Percentiles rank a stretch among this genome's conserved stretches.
Conservation (phyloP, 441 rosid genomes). For the Euphorbia schlechtendalii region DNA sequence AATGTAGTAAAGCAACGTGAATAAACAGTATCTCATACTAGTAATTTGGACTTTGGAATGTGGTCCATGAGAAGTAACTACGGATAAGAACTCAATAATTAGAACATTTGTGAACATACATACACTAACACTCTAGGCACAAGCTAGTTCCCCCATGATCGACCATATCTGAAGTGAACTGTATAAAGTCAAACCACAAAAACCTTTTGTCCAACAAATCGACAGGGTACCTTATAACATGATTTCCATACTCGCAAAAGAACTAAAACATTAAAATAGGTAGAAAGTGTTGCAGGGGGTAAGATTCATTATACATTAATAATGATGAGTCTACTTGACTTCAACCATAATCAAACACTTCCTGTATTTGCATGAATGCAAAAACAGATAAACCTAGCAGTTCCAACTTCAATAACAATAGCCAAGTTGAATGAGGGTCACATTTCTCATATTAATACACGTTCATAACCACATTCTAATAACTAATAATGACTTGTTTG, state of each 20-base stretch:
- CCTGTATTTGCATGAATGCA: neutral
- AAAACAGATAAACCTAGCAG: neutral
- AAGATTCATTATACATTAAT: neutral
- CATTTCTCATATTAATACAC: neutral
- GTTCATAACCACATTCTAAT: neutral
- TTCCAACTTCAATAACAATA: neutral
- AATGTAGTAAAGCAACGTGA: slow-evolving; percentile 10
- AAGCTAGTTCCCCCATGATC: neutral
- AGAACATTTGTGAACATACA: neutral
- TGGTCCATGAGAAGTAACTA: neutral
- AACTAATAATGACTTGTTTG: neutral
- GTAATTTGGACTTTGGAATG: neutral
- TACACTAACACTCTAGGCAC: neutral
- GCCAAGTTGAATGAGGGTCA: neutral
- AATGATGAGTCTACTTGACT: slow-evolving; percentile 1
- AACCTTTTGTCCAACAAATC: no score
- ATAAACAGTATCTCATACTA: slow-evolving; percentile 11
- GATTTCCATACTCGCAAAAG: neutral
- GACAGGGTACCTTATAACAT: neutral
- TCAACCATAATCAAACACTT: slow-evolving; percentile 1
- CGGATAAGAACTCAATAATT: neutral
- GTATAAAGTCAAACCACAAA: neutral
- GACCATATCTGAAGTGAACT: neutral
- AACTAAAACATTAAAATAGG: neutral
- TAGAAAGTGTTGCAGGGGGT: neutral